Evolutionary conservation across 768 basidiomycete species (phyloP), one percentile per base, ranked within the genome.

Genomic region (Phylloporus sp.): DNA sequence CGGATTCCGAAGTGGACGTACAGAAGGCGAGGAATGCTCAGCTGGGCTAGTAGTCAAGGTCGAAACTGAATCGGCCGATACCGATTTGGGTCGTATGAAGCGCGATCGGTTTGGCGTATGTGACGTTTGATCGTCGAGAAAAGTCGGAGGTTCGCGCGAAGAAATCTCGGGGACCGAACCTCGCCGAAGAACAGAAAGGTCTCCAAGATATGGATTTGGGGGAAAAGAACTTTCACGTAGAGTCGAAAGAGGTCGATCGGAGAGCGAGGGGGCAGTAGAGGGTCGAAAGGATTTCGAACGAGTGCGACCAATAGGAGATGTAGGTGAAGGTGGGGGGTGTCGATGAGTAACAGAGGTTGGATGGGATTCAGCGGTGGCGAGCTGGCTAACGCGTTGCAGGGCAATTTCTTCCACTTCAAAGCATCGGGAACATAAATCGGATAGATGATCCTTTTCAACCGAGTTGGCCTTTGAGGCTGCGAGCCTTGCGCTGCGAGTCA

Each of bases 381-480:
- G 64, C 51, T 80, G 78, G 60, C 77, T 84, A 40, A 90, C 86
- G 28, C 84, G 73, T 32, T 71, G 68, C 31, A 89, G 65, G 22
- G 84, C 82, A 43, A 78, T 74, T 55, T 84, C 80, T 61, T 91
- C 88, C 15, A 89, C 74, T 44, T 86, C 78, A 42, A 78, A 74
- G 62, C 87, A 90, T 49, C 65, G 72, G 22, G 70, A 61, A 60
- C 76, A 82, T 33, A 90, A 73, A 42, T 80, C 77, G 17, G 76
- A 70, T 34, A 89, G 53, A 9, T 69, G 61, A 14, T 66, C 64
- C 14, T 54, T 69, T 38, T 60, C 61, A 17, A 60, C 58, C n/a
- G 52, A 57, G n/a, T 61, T 55, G 21, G 56, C 65, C 23, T 66
- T 60, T 27, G 68, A 65, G 40, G 72, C 69, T 42, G 73, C 69